phyloP scores from a whole-genome alignment of 345 rosid genomes.

The Ricinus communis region DNA sequence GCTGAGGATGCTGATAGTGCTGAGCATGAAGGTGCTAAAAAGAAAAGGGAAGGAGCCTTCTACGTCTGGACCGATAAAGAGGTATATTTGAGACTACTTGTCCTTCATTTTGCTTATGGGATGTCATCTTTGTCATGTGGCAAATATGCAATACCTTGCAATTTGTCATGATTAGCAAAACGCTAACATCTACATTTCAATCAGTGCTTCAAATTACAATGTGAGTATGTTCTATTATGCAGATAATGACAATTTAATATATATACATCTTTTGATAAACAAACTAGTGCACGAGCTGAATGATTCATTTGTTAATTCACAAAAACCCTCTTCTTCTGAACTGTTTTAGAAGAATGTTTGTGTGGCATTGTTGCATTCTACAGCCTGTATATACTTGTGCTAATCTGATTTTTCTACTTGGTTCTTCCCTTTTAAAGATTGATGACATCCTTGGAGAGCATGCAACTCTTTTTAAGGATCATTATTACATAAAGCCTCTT shows the following conservation, averaged over 20 bases:
- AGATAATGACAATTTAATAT: neutral
- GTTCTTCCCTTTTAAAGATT: conserved; percentile 44
- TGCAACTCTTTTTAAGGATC: conserved; percentile 73
- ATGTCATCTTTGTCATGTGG: neutral
- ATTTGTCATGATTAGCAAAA: neutral
- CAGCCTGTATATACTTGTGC: neutral
- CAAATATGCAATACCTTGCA: neutral
- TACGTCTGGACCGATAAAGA: conserved; percentile 77
- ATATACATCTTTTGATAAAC: neutral
- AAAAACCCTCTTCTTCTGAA: neutral
- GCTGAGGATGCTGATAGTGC: conserved; percentile 97
- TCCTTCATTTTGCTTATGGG: neutral
- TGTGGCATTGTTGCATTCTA: neutral
- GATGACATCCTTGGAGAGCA: conserved; percentile 73
- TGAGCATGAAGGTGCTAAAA: conserved; percentile 52
- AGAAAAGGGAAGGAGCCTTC: conserved; percentile 89
- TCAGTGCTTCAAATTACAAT: neutral
- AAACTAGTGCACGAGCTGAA: neutral
- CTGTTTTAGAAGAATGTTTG: neutral
- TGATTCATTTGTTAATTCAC: no score
- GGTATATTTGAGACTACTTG: conserved; percentile 36
- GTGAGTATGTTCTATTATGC: neutral
- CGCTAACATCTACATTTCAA: neutral
- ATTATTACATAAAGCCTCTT: conserved; percentile 63
- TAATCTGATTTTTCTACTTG: conserved; percentile 6